Percentiles rank a stretch among this genome's conserved stretches.
These are phyloP conservation scores for Saccharomyces hybrid DNA, from an alignment of 1,139 yeast species.

Conservation along the genomic window DNA sequence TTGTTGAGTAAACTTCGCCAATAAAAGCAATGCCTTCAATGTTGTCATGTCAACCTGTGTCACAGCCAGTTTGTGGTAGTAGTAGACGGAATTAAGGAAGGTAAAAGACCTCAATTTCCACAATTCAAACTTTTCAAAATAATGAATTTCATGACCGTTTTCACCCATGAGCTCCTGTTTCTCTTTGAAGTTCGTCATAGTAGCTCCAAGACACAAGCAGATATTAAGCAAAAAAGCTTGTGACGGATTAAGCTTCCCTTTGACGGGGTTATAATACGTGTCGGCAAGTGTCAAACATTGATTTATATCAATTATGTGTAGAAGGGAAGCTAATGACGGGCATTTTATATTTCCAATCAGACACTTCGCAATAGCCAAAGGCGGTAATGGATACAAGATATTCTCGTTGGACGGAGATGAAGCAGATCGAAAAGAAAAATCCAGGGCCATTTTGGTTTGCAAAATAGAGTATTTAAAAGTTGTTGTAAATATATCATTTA, in stretches of 20 bases:
- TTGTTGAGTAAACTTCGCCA: conserved; percentile 19
- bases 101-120: conserved; percentile 3
- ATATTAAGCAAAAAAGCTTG: conserved; percentile 23
- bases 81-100: conserved; percentile 22
- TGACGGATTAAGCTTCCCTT: conserved; percentile 17
- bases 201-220: conserved; percentile 20
- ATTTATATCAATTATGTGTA: conserved; percentile 14
- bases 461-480: conserved; percentile 19
- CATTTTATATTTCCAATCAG: conserved; percentile 17
- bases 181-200: conserved; percentile 8
- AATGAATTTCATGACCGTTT: conserved; percentile 10
- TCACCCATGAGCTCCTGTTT: neutral
- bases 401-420: conserved; percentile 14
- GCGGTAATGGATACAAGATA: neutral
- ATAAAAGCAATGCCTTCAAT: conserved; percentile 21
- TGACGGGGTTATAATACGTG: conserved; percentile 13
- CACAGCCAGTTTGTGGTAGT: conserved; percentile 22
- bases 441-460: conserved; percentile 16
- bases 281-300: conserved; percentile 15
- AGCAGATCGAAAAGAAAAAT: conserved; percentile 17
- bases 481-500: conserved; percentile 12
- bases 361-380: conserved; percentile 10
- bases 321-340: conserved; percentile 14
- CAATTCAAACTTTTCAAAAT: conserved; percentile 1
- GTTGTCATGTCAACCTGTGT: conserved; percentile 19